These are phyloP conservation scores for Picochlorum sp. DNA, from an alignment of 139 green algal genomes.

Conservation along the genomic window DNA sequence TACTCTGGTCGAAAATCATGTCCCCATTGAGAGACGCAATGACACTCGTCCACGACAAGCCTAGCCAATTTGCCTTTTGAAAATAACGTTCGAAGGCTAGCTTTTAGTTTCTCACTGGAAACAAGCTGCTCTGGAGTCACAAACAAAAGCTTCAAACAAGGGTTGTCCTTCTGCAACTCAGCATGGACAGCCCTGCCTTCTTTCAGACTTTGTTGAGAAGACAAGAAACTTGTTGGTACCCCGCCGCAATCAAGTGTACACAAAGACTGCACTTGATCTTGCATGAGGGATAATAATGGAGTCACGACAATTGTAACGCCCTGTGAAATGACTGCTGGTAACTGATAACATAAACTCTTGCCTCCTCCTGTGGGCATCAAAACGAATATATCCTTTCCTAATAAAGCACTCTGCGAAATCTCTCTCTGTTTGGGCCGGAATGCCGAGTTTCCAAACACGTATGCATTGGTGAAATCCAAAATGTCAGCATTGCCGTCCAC, in stretches of 20 bases:
- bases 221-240: conserved; percentile 70
- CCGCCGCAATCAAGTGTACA: conserved; percentile 36
- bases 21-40: conserved; percentile 69
- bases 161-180: conserved; percentile 57
- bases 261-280: conserved; percentile 71
- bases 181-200: conserved; percentile 46
- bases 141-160: conserved; percentile 73
- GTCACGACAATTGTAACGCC: conserved; percentile 90
- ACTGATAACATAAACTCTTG: conserved; percentile 56
- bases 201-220: conserved; percentile 47
- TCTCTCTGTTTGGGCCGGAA: conserved; percentile 54
- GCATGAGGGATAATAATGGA: conserved; percentile 91
- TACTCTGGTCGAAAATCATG: conserved; percentile 76
- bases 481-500: conserved; percentile 15
- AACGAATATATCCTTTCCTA: conserved; percentile 70
- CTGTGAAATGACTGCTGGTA: conserved; percentile 62
- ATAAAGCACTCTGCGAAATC: conserved; percentile 59
- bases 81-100: conserved; percentile 19
- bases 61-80: conserved; percentile 37
- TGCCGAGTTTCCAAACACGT: conserved; percentile 44
- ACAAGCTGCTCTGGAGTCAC: conserved; percentile 73
- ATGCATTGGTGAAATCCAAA: conserved; percentile 38
- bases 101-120: conserved; percentile 24
- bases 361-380: conserved; percentile 92
- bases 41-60: conserved; percentile 68